Percentiles rank a stretch among this genome's conserved stretches.
phyloP scores from a whole-genome alignment of 768 basidiomycete genomes.

The Tricholoma sp. region DNA sequence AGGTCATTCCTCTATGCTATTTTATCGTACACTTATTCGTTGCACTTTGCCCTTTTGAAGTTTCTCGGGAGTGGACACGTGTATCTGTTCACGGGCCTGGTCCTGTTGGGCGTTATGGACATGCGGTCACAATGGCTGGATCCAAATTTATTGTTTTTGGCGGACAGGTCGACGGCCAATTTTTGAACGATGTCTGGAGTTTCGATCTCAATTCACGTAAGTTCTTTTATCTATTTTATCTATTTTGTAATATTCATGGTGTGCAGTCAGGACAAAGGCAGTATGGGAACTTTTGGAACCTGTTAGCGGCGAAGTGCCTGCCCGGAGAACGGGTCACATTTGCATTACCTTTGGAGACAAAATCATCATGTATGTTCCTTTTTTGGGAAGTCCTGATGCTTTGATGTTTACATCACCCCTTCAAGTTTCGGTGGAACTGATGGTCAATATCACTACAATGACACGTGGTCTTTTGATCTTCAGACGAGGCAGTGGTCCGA shows the following conservation, averaged over 20 bases:
- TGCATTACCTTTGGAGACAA: conserved; percentile 79
- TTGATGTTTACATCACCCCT: conserved; percentile 3
- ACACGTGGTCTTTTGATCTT: conserved; percentile 94
- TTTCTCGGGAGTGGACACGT: conserved; percentile 92
- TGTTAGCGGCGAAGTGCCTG: conserved; percentile 54
- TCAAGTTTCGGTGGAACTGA: conserved; percentile 94
- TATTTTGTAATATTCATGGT: conserved; percentile 4
- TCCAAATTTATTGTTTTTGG: conserved; percentile 94
- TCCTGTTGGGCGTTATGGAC: conserved; percentile 91
- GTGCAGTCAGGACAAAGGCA: conserved; percentile 73
- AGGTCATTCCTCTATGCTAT: conserved; percentile 24
- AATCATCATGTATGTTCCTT: conserved; percentile 66
- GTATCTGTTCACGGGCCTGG: conserved; percentile 71
- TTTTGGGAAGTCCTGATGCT: conserved; percentile 13
- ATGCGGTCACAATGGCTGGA: conserved; percentile 88
- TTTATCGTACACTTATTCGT: background rate
- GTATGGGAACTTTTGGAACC: conserved; percentile 80
- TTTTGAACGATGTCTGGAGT: conserved; percentile 92
- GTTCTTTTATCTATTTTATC: conserved; percentile 21
- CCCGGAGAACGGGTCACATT: conserved; percentile 88
- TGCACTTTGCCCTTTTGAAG: conserved; percentile 32
- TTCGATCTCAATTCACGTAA: conserved; percentile 93
- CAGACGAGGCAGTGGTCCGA: conserved; percentile 82
- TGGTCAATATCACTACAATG: conserved; percentile 98
- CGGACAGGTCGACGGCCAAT: conserved; percentile 88